A percentile compares a stretch with the other conserved stretches of the same genome.
phyloP scores from a whole-genome alignment of 2,329 filamentous ascomycete genomes.

The Phialophora chinensis region DNA sequence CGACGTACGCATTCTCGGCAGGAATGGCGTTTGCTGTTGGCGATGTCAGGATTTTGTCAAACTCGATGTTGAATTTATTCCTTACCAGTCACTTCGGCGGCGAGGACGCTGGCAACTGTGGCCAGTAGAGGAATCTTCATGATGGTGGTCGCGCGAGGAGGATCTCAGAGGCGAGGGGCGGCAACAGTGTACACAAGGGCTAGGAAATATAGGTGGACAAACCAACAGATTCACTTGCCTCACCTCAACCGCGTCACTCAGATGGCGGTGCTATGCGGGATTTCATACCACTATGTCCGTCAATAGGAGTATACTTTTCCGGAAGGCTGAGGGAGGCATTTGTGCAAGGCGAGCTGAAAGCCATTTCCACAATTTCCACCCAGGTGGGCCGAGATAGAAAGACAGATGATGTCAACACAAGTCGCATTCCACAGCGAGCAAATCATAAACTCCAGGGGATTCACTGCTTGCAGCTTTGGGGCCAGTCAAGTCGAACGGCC shows the following conservation, averaged over 20 bases:
- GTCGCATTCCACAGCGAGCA: background rate
- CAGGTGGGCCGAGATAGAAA: background rate
- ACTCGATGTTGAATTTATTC: background rate
- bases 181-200: background rate
- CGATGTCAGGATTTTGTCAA: background rate
- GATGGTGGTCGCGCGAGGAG: background rate
- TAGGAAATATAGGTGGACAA: conserved; percentile 6
- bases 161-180: background rate
- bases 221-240: conserved; percentile 6
- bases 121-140: conserved; percentile 28
- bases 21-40: conserved; percentile 23
- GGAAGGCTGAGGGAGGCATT: background rate
- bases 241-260: background rate
- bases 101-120: conserved; percentile 10
- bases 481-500: conserved; percentile 1
- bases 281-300: conserved; percentile 8
- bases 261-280: conserved; percentile 12
- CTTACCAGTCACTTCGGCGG: conserved; percentile 21
- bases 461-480: background rate
- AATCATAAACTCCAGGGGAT: background rate
- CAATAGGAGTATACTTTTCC: conserved; percentile 16
- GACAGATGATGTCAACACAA: conserved; percentile 15
- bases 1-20: conserved; percentile 23
- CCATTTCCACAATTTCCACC: conserved; percentile 16
- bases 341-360: conserved; percentile 14